Evolutionary conservation across 1,139 yeast species (phyloP).

Genomic region (Taiozyma sp.): DNA sequence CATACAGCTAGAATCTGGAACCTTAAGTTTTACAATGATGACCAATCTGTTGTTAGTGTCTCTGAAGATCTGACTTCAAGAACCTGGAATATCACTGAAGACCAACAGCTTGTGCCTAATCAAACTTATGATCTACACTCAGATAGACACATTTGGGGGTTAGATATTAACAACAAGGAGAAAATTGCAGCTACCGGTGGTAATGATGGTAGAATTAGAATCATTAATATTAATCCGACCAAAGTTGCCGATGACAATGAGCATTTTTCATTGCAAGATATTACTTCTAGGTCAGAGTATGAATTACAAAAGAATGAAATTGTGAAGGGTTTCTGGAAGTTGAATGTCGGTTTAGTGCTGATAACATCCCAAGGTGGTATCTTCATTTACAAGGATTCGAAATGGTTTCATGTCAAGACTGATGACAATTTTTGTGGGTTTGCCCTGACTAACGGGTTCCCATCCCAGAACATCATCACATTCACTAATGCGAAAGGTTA

Average conservation of each 20-base stretch:
- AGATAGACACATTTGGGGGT: slow-evolving; percentile 88
- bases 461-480: slow-evolving; percentile 35
- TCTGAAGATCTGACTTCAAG: slow-evolving; percentile 93
- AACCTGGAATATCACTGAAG: slow-evolving; percentile 50
- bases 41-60: slow-evolving; percentile 47
- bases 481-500: slow-evolving; percentile 54
- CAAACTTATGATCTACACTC: slow-evolving; percentile 61
- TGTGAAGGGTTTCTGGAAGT: slow-evolving; percentile 56
- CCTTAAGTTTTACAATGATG: slow-evolving; percentile 49
- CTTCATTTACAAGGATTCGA: slow-evolving; percentile 29
- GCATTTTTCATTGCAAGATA: slow-evolving; percentile 30
- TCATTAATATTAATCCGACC: slow-evolving; percentile 45
- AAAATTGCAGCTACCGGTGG: slow-evolving; percentile 73
- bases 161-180: slow-evolving; percentile 48
- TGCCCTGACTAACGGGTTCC: slow-evolving; percentile 47
- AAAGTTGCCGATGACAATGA: slow-evolving; percentile 25
- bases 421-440: slow-evolving; percentile 39
- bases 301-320: slow-evolving; percentile 44
- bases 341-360: slow-evolving; percentile 41
- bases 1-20: slow-evolving; percentile 95
- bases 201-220: slow-evolving; percentile 77
- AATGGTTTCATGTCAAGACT: slow-evolving; percentile 31
- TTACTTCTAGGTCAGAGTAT: slow-evolving; percentile 27
- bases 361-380: slow-evolving; percentile 64
- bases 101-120: slow-evolving; percentile 35